A percentile compares a stretch with the other conserved stretches of the same genome.
Evolutionary conservation across 805 yeast genomes (phyloP).

Genomic region (Kazachstania africana): DNA sequence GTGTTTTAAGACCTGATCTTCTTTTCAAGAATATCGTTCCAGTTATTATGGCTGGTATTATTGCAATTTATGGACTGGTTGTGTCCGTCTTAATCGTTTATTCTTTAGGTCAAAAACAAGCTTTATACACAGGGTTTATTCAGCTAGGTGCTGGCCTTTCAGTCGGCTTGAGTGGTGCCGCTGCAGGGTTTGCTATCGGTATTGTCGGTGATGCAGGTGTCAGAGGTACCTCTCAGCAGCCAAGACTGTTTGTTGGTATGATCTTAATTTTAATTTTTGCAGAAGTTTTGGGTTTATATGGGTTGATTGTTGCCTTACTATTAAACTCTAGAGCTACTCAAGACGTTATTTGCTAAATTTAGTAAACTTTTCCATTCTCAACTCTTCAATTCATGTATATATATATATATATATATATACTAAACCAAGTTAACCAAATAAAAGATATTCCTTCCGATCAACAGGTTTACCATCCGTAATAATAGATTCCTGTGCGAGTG

Average conservation of each 20-base stretch:
- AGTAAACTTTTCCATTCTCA: no score
- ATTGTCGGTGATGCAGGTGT: constrained; percentile 99
- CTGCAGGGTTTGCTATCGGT: constrained; percentile 99
- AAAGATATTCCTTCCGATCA: no score
- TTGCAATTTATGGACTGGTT: constrained; percentile 95
- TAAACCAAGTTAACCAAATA: no score
- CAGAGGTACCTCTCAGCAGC: constrained; percentile 96
- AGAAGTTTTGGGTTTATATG: constrained; percentile 96
- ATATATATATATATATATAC: no score
- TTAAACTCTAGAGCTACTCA: constrained; percentile 96
- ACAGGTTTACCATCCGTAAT: no score
- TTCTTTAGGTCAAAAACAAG: constrained; percentile 79
- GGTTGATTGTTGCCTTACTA: constrained; percentile 93
- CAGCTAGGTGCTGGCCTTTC: constrained; percentile 97
- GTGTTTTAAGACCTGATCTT: constrained; percentile 94
- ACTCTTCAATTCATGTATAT: no score
- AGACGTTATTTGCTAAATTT: constrained; percentile 79
- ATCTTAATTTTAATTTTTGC: constrained; percentile 96
- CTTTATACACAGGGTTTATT: constrained; percentile 92
- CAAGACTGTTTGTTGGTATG: constrained; percentile 97
- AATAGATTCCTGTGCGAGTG: no score
- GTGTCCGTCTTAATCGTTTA: constrained; percentile 91
- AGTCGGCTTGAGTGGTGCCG: constrained; percentile 93
- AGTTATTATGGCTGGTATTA: constrained; percentile 98
- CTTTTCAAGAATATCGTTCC: constrained; percentile 90